Percentiles rank a stretch among this genome's conserved stretches.
These are phyloP conservation scores for Sarocladiaceae sp. DNA, from an alignment of 2,329 filamentous ascomycete species.

Conservation along the genomic window DNA sequence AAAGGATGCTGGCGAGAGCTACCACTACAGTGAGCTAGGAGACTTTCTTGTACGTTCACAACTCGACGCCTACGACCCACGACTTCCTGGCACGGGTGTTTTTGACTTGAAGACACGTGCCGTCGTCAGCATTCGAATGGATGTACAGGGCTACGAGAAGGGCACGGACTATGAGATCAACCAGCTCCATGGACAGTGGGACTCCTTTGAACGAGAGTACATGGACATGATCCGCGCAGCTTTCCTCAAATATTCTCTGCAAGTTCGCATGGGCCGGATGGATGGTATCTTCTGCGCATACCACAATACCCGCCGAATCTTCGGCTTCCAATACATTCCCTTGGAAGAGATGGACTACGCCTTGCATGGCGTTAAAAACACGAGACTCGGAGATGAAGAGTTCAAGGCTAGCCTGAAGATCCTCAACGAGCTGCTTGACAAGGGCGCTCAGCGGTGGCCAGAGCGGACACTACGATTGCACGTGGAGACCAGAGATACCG, in stretches of 20 bases:
- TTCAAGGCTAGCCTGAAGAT: slow-evolving; percentile 76
- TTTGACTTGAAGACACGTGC: slow-evolving; percentile 96
- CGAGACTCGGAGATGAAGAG: slow-evolving; percentile 68
- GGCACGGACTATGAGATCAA: slow-evolving; percentile 86
- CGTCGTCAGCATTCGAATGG: slow-evolving; percentile 87
- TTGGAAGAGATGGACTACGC: slow-evolving; percentile 82
- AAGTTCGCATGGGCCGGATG: slow-evolving; percentile 96
- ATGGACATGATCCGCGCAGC: slow-evolving; percentile 94
- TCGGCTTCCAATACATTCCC: slow-evolving; percentile 93
- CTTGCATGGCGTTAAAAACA: slow-evolving; percentile 70
- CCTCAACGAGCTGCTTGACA: slow-evolving; percentile 72
- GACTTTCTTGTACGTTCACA: slow-evolving; percentile 95
- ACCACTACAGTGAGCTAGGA: slow-evolving; percentile 78
- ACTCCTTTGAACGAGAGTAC: slow-evolving; percentile 93
- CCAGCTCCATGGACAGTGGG: slow-evolving; percentile 66
- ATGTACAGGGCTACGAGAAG: slow-evolving; percentile 62
- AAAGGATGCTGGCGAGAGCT: slow-evolving; percentile 67
- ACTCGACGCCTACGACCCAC: slow-evolving; percentile 79
- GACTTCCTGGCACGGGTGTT: slow-evolving; percentile 84
- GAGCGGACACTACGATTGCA: slow-evolving; percentile 70
- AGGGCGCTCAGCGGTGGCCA: slow-evolving; percentile 69
- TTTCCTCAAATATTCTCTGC: slow-evolving; percentile 93
- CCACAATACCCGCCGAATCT: slow-evolving; percentile 91
- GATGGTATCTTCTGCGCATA: slow-evolving; percentile 97
- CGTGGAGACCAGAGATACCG: slow-evolving; percentile 65